Conservation (phyloP, 208 protist genomes). For the Histomonas meleagridis region DNA sequence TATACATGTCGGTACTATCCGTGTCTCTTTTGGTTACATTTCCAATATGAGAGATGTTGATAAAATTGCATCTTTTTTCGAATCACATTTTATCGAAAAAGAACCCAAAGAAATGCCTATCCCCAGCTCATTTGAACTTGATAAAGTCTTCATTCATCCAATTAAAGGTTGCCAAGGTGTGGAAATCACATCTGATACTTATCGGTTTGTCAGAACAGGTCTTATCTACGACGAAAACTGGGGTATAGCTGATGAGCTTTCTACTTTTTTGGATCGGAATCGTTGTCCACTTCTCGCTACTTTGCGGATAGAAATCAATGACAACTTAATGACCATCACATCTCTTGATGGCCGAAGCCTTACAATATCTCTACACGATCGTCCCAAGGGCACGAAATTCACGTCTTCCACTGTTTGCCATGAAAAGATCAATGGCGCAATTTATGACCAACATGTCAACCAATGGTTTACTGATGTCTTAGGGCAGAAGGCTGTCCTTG, state of each 20-base stretch:
- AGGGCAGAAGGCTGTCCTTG: neutral
- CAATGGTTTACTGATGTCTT: neutral
- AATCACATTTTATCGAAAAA: neutral
- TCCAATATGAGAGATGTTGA: neutral
- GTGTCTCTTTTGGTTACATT: neutral
- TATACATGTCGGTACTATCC: neutral
- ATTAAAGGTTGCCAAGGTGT: neutral
- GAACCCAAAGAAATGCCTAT: neutral
- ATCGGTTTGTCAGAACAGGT: neutral
- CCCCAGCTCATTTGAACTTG: neutral
- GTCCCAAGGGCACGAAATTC: neutral
- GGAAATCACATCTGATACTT: neutral
- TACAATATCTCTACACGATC: neutral
- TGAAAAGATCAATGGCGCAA: neutral
- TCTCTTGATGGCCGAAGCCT: neutral
- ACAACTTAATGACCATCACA: neutral
- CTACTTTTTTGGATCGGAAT: neutral
- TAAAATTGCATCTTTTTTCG: neutral
- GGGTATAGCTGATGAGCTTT: constrained; percentile 10
- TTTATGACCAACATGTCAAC: neutral
- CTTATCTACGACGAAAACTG: neutral
- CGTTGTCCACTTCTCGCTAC: neutral
- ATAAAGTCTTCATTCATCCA: neutral
- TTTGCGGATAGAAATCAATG: neutral
- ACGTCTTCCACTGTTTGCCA: constrained; percentile 27